Conservation (phyloP, 1,284 basidiomycete species). For the Melampsora americana region DNA sequence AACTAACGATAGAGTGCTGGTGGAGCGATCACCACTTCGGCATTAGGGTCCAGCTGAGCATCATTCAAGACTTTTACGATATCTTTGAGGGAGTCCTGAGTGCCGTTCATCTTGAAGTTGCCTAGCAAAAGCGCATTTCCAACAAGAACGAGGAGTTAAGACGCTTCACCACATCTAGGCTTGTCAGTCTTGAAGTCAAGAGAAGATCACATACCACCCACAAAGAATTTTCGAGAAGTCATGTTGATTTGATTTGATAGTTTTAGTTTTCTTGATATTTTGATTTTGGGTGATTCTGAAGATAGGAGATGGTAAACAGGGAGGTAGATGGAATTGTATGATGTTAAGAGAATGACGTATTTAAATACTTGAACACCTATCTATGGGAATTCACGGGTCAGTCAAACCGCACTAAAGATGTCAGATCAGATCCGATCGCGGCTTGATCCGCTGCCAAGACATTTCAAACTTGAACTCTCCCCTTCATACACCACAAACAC, state of each 20-base stretch:
- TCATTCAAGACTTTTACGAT: slow-evolving; percentile 70
- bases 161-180: background rate
- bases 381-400: no score
- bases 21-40: slow-evolving; percentile 87
- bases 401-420: no score
- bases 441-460: no score
- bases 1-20: slow-evolving; percentile 69
- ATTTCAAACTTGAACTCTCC: no score
- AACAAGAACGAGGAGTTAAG: no score
- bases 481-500: no score
- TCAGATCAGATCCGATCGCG: no score
- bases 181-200: slow-evolving; percentile 15
- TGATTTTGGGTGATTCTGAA: background rate
- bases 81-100: slow-evolving; percentile 63
- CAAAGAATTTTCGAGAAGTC: slow-evolving; percentile 78
- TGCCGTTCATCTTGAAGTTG: slow-evolving; percentile 87
- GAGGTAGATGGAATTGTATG: background rate
- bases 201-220: slow-evolving; percentile 61
- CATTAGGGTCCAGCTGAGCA: slow-evolving; percentile 67
- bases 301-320: background rate
- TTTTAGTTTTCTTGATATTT: background rate
- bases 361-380: no score
- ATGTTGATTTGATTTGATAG: slow-evolving; percentile 5
- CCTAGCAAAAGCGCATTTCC: slow-evolving; percentile 52
- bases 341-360: no score